These are phyloP conservation scores for Apiotrichum veenhuisii DNA, from an alignment of 1,284 basidiomycete genomes.

Conservation along the genomic window DNA sequence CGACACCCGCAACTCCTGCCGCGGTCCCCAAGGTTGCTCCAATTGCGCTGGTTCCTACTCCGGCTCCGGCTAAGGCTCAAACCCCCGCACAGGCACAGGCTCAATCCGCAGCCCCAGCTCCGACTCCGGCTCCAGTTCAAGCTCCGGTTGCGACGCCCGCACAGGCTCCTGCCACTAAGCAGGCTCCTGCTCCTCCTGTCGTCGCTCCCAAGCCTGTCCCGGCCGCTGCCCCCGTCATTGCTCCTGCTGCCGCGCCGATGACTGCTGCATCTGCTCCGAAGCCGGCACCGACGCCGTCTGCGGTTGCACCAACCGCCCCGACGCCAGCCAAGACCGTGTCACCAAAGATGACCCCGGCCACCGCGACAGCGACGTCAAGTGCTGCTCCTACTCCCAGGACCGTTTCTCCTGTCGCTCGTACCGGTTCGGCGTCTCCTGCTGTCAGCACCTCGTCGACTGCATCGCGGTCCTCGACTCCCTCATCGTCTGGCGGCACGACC, in stretches of 20 bases:
- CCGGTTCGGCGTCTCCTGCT: slow-evolving; percentile 11
- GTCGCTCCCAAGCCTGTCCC: no score
- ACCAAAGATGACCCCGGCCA: background rate
- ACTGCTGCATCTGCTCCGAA: background rate
- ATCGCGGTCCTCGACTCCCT: slow-evolving; percentile 8
- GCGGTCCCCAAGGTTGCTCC: slow-evolving; percentile 2
- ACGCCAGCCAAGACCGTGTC: background rate
- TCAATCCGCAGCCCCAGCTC: no score
- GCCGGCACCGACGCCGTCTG: background rate
- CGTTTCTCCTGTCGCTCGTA: slow-evolving; percentile 15
- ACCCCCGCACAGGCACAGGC: no score
- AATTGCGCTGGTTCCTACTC: background rate
- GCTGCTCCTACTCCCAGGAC: slow-evolving; percentile 6
- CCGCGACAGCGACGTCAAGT: background rate
- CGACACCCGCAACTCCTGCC: background rate
- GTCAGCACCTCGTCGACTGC: slow-evolving; percentile 3
- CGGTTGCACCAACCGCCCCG: slow-evolving; percentile 4
- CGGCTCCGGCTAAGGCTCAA: background rate
- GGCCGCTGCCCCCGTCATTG: background rate
- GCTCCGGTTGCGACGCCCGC: no score
- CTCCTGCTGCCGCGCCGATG: background rate
- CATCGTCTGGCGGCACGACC: slow-evolving; percentile 16
- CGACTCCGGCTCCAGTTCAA: no score
- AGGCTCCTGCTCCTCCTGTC: no score
- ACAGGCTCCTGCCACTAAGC: no score